Base-by-base conservation (phyloP, 768 basidiomycete genomes). In the Suillus occidentalis region DNA sequence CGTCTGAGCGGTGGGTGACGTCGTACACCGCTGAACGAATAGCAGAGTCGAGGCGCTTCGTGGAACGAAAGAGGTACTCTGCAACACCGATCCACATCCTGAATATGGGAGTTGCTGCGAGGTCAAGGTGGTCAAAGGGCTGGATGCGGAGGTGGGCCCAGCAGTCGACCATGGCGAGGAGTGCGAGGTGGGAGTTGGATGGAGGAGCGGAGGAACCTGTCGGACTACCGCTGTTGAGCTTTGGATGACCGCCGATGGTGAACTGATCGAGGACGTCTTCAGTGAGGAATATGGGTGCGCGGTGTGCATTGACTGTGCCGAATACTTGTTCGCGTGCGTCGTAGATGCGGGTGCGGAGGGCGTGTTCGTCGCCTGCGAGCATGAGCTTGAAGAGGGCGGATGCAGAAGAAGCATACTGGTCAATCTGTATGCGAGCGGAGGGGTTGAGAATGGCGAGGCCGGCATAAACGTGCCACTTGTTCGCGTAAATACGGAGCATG, bases 401-500 rank as follows among this genome's bases (percentile, higher is more conserved):
- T 9, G 88, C 87, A 71, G 89, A 91, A 65, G 86, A 85, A 4
- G 97, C 89, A 73, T 89, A 99, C 69, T 97, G 94, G 70, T 97
- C 85, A 68, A 99, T 98, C 74, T 98, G 97, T 1, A 83, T 76
- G 49, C 86, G 85, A 0, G 97, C 97, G 13, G 85, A 89, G 6
- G 97, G 97, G 77, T 99, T 99, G 67, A 99, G 85, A 74, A 99
- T 94, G 1, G 97, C 97, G n/a, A 99, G 86, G 2, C 97, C 97
- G 16, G 97, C 97, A 75, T 99, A 99, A 72, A 99, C 97, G 78
- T 99, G 97, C 95, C 95, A 99, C 66, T 95, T 91, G 76, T 95
- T 97, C 52, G 94, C 86, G 77, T 98, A 99, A 71, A 99, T 99
- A 0, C 97, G 93, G 22, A 97, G 85, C 67, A 92, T 89, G 76